Percentiles rank a stretch among this genome's conserved stretches.
phyloP scores from a whole-genome alignment of 1,139 yeast genomes.

The Saccharomyces pastorianus region DNA sequence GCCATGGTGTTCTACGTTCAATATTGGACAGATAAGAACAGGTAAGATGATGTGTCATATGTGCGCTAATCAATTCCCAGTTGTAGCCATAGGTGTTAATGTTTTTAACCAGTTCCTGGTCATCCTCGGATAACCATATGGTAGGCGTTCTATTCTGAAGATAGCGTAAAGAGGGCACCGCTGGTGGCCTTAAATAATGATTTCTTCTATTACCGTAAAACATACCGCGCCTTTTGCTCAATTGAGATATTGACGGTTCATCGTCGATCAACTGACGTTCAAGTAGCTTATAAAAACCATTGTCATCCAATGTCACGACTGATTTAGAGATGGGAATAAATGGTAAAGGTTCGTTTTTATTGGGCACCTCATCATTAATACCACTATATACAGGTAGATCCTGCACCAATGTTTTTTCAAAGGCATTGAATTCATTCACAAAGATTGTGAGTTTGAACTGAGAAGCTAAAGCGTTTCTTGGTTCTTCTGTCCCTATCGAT shows the following conservation, averaged over 20 bases:
- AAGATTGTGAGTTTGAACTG: constrained; percentile 54
- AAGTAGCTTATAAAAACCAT: constrained; percentile 55
- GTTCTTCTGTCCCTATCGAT: neutral
- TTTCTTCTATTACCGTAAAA: constrained; percentile 46
- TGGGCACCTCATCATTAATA: constrained; percentile 23
- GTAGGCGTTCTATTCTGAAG: constrained; percentile 82
- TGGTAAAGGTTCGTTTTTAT: constrained; percentile 28
- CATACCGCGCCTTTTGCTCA: constrained; percentile 32
- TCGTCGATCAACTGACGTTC: constrained; percentile 42
- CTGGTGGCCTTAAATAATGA: constrained; percentile 66
- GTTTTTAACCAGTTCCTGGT: constrained; percentile 64
- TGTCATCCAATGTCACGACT: constrained; percentile 54
- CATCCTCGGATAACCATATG: constrained; percentile 94
- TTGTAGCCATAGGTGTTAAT: constrained; percentile 85
- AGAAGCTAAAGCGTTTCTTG: constrained; percentile 16
- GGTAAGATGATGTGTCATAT: constrained; percentile 58
- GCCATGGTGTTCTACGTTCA: constrained; percentile 97
- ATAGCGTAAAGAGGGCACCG: constrained; percentile 75
- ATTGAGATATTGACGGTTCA: constrained; percentile 31
- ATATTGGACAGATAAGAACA: constrained; percentile 73
- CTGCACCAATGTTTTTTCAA: constrained; percentile 48
- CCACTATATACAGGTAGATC: constrained; percentile 50
- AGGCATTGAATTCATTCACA: constrained; percentile 43
- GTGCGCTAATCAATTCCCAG: constrained; percentile 87
- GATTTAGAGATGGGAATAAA: constrained; percentile 54